Conservation (phyloP, 2,329 filamentous ascomycete genomes). For the Microdochium trichocladiopsis region DNA sequence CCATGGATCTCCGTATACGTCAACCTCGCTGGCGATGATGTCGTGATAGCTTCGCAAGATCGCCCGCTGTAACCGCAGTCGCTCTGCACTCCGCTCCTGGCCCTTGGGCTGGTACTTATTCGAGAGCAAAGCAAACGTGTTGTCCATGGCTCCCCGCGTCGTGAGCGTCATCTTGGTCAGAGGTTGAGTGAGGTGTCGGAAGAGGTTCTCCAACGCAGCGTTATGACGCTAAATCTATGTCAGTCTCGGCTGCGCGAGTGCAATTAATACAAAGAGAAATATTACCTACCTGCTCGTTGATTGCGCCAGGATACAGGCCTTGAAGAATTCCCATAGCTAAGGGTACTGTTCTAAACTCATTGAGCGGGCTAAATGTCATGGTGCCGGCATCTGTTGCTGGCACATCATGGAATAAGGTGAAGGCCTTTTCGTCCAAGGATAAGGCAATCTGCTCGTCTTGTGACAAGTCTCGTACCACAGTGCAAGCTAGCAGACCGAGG, state of each 20-base stretch:
- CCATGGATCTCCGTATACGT: not conserved
- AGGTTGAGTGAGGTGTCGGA: not conserved
- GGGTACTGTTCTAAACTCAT: slow-evolving; percentile 16
- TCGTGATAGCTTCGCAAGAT: slow-evolving; percentile 4
- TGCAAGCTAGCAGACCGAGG: slow-evolving; percentile 16
- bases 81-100: not conserved
- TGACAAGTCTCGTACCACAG: slow-evolving; percentile 14
- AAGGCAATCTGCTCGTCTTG: slow-evolving; percentile 16
- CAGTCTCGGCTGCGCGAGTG: too few species aligned
- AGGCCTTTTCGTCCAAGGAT: slow-evolving; percentile 11
- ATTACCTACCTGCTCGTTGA: slow-evolving; percentile 13
- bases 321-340: slow-evolving; percentile 20
- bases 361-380: slow-evolving; percentile 8
- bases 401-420: slow-evolving; percentile 12
- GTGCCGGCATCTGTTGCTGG: not conserved
- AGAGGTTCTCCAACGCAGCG: slow-evolving; percentile 9
- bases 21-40: slow-evolving; percentile 1
- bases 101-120: slow-evolving; percentile 16
- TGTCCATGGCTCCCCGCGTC: slow-evolving; percentile 16
- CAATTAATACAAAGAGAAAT: too few species aligned
- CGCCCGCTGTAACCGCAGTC: slow-evolving; percentile 8
- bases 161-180: not conserved
- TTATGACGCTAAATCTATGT: slow-evolving; percentile 10
- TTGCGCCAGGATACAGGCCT: slow-evolving; percentile 16
- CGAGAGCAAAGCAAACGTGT: slow-evolving; percentile 13